A percentile compares a stretch with the other conserved stretches of the same genome.
Conservation (phyloP, 2,329 filamentous ascomycete genomes). For the Diplodia intermedia region DNA sequence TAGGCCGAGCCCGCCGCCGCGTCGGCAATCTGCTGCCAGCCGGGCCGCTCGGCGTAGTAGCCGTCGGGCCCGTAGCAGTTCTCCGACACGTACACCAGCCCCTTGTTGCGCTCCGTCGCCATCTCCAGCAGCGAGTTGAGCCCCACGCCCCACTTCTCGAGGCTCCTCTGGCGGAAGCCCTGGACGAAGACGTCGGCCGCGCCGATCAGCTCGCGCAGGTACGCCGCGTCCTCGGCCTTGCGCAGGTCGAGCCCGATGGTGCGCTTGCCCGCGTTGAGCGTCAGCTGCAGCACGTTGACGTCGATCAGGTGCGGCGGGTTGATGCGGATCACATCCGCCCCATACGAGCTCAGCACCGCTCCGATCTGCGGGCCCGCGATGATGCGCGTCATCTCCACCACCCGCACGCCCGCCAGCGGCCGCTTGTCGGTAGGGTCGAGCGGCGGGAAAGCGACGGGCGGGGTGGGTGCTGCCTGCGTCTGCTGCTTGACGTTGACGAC, state of each 20-base stretch:
- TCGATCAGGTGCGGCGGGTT: constrained; percentile 52
- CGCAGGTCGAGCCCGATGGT: constrained; percentile 58
- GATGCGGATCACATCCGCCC: constrained; percentile 57
- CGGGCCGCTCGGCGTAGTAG: constrained; percentile 54
- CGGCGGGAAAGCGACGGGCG: constrained; percentile 43
- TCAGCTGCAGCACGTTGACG: constrained; percentile 49
- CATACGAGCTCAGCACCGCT: constrained; percentile 52
- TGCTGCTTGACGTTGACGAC: constrained; percentile 50
- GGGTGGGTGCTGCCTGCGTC: constrained; percentile 46
- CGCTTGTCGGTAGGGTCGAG: constrained; percentile 42
- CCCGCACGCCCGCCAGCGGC: constrained; percentile 52
- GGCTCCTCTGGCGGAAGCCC: constrained; percentile 57
- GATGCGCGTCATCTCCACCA: constrained; percentile 52
- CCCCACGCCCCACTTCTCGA: constrained; percentile 54
- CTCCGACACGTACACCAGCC: constrained; percentile 58
- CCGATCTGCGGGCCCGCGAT: constrained; percentile 56
- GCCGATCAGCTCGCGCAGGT: constrained; percentile 52
- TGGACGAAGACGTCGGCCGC: constrained; percentile 63
- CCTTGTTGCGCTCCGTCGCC: constrained; percentile 50
- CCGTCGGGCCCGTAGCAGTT: constrained; percentile 61
- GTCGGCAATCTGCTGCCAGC: constrained; percentile 56
- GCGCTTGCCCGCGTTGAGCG: constrained; percentile 57
- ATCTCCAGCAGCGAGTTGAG: constrained; percentile 51
- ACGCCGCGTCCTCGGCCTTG: constrained; percentile 49
- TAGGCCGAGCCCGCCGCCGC: constrained; percentile 43